Evolutionary conservation across 805 yeast genomes (phyloP).

Genomic region (Tetrapisispora fleetii): DNA sequence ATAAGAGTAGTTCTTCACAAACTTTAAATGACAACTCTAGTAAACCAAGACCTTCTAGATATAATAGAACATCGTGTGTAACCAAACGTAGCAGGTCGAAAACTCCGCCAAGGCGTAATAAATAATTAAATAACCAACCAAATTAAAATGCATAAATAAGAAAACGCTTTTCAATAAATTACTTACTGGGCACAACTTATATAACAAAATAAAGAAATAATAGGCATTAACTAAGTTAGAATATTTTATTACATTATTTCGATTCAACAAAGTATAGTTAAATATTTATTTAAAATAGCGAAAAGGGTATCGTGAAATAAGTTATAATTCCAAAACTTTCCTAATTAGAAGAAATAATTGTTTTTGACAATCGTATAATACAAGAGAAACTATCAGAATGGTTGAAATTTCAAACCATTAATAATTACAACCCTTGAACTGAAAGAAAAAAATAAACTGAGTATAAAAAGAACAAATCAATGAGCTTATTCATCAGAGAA

Average conservation of each 20-base stretch:
- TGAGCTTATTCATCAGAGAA: conserved; percentile 9
- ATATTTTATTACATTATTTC: conserved; percentile 1
- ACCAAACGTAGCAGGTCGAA: conserved; percentile 3
- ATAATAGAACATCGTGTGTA: not conserved
- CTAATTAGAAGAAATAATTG: not conserved
- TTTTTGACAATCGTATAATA: not conserved
- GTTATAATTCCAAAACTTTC: not conserved
- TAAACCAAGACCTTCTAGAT: not conserved
- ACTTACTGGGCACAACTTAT: not conserved
- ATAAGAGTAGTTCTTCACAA: not conserved
- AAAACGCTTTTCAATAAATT: not conserved
- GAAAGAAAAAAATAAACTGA: not conserved
- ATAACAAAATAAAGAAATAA: not conserved
- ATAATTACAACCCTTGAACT: not conserved
- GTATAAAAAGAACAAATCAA: not conserved
- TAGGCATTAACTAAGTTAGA: not conserved
- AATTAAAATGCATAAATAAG: not conserved
- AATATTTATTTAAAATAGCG: not conserved
- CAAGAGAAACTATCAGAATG: not conserved
- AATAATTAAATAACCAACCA: not conserved
- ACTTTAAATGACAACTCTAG: not conserved
- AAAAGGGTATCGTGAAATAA: conserved; percentile 3
- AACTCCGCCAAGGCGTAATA: conserved; percentile 1
- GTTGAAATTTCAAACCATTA: not conserved
- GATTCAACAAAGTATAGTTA: conserved; percentile 1